Conservation (phyloP, 2,329 filamentous ascomycete genomes). For the Aureobasidium melanogenum region DNA sequence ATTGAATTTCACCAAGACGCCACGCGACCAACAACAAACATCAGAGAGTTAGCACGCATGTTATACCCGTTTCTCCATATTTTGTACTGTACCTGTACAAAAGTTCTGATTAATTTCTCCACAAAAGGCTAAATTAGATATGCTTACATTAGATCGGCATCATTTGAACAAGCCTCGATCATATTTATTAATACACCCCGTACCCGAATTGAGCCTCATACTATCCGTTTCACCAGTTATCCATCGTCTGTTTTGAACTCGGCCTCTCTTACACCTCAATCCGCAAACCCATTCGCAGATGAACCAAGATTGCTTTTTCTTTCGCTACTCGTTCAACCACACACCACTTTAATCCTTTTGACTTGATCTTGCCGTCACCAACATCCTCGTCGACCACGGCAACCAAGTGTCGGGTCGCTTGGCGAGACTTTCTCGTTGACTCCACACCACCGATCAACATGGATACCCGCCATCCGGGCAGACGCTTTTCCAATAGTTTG, state of each 20-base stretch:
- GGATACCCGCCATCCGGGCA: conserved; percentile 8
- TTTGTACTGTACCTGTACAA: conserved; percentile 7
- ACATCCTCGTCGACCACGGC: not conserved
- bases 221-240: conserved; percentile 5
- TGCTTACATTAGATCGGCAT: conserved; percentile 11
- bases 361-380: not conserved
- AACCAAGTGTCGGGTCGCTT: conserved; percentile 2
- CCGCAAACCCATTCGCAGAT: not conserved
- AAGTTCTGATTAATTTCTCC: not conserved
- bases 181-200: conserved; percentile 7
- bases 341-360: not conserved
- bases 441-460: conserved; percentile 7
- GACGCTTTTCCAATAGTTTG: conserved; percentile 7
- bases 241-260: not conserved
- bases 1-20: not conserved
- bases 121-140: conserved; percentile 9
- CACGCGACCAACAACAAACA: not conserved
- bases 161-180: conserved; percentile 6
- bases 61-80: not conserved
- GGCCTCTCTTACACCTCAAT: too few relatives aligned
- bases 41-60: too few relatives aligned
- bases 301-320: not conserved
- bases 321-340: not conserved
- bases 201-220: conserved; percentile 1
- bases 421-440: conserved; percentile 3